These are phyloP conservation scores for Royoungia palumana DNA, from an alignment of 768 basidiomycete species.

Conservation along the genomic window DNA sequence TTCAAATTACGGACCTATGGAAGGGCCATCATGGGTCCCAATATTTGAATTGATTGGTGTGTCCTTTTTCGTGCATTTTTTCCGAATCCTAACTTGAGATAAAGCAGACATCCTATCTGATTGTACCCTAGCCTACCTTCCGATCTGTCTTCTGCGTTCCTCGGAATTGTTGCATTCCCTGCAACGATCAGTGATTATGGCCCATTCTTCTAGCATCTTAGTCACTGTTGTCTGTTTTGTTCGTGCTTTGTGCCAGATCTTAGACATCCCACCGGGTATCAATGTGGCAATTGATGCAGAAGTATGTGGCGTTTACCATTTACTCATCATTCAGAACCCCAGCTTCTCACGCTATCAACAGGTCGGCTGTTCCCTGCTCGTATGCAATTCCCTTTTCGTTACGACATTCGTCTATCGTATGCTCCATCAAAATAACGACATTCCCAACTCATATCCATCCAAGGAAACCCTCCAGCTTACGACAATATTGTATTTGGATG, in stretches of 20 bases:
- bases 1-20: neutral
- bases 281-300: conserved; percentile 12
- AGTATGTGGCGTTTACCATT: conserved; percentile 6
- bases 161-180: conserved; percentile 1
- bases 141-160: conserved; percentile 5
- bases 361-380: conserved; percentile 14
- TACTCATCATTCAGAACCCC: neutral
- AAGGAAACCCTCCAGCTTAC: conserved; percentile 4
- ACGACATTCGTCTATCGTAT: conserved; percentile 7
- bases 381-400: conserved; percentile 13
- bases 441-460: neutral
- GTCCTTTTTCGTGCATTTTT: neutral
- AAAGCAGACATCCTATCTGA: conserved; percentile 23
- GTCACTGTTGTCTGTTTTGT: conserved; percentile 5
- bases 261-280: neutral
- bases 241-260: conserved; percentile 9
- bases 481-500: conserved; percentile 7
- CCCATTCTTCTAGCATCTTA: conserved; percentile 8
- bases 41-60: conserved; percentile 18
- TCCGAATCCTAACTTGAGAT: neutral
- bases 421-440: neutral
- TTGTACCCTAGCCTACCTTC: conserved; percentile 7
- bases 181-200: conserved; percentile 6
- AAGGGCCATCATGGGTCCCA: neutral
- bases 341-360: conserved; percentile 3